Evolutionary conservation across 192 early-diverging fungal genomes (phyloP).

Genomic region (Endogone sp.): DNA sequence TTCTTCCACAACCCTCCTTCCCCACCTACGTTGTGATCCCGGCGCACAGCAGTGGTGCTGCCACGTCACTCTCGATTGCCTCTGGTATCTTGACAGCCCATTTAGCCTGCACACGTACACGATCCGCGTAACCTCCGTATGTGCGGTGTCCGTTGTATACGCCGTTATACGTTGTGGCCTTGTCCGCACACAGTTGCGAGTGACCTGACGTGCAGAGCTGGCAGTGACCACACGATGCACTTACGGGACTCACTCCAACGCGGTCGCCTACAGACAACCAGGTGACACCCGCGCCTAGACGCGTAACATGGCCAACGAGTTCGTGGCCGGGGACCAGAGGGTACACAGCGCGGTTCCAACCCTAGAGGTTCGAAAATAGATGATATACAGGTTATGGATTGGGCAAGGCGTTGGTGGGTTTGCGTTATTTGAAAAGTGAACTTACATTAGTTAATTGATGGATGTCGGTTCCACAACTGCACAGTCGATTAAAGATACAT

Average conservation of each 20-base stretch:
- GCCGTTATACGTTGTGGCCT: constrained; percentile 53
- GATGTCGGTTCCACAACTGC: constrained; percentile 73
- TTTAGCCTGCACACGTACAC: constrained; percentile 25
- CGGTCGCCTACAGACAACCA: constrained; percentile 35
- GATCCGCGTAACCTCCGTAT: constrained; percentile 28
- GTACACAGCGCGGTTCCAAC: constrained; percentile 42
- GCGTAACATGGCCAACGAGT: constrained; percentile 44
- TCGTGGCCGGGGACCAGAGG: constrained; percentile 53
- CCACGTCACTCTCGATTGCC: constrained; percentile 43
- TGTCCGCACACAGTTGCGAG: constrained; percentile 33
- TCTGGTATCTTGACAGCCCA: constrained; percentile 63
- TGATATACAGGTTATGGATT: too few relatives aligned
- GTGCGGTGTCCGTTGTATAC: constrained; percentile 49
- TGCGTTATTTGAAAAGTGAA: too few relatives aligned
- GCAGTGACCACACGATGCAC: constrained; percentile 25
- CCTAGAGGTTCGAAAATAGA: constrained; percentile 7
- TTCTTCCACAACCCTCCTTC: too few relatives aligned
- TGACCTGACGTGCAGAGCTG: constrained; percentile 22
- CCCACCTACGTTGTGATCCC: constrained; percentile 59
- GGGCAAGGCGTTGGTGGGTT: too few relatives aligned
- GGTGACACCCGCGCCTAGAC: constrained; percentile 26
- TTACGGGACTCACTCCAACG: constrained; percentile 38
- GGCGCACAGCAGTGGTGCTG: constrained; percentile 78
- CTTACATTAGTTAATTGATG: constrained; percentile 65
- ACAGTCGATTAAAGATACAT: too few relatives aligned